A percentile compares a stretch with the other conserved stretches of the same genome.
These are phyloP conservation scores for Platanus orientalis DNA, from an alignment of 164 flowering plant species.

Conservation along the genomic window DNA sequence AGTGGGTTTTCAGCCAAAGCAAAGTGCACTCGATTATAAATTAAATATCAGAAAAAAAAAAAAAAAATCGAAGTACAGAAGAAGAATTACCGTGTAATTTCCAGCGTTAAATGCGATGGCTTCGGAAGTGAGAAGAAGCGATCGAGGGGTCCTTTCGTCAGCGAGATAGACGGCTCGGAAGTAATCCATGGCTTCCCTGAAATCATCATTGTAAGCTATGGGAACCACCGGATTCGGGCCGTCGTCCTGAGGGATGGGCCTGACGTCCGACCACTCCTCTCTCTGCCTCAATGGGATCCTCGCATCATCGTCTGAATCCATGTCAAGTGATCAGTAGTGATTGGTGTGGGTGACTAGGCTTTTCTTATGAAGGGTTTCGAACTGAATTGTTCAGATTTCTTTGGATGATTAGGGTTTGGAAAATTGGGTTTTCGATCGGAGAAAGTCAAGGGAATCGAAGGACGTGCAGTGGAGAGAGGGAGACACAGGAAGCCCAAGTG, in stretches of 20 bases:
- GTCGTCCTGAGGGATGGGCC: constrained; percentile 79
- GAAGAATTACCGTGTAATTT: constrained; percentile 66
- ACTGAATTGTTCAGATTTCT: too few relatives aligned
- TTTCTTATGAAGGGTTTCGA: too few relatives aligned
- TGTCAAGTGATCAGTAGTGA: not conserved
- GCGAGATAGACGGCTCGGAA: constrained; percentile 76
- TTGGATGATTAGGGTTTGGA: too few relatives aligned
- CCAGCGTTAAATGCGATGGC: constrained; percentile 68
- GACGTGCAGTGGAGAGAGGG: too few relatives aligned
- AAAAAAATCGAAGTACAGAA: not conserved
- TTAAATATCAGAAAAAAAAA: too few relatives aligned
- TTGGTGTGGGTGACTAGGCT: too few relatives aligned
- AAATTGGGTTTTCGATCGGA: too few relatives aligned
- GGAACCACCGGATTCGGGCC: constrained; percentile 91
- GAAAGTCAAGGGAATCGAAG: too few relatives aligned
- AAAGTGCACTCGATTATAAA: too few relatives aligned
- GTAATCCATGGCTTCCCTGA: constrained; percentile 82
- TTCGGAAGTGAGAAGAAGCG: constrained; percentile 64
- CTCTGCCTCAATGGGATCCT: constrained; percentile 45
- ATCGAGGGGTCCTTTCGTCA: constrained; percentile 65
- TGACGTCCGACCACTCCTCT: constrained; percentile 74
- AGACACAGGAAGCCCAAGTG: too few relatives aligned
- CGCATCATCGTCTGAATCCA: constrained; percentile 38
- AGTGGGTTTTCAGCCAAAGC: too few relatives aligned
- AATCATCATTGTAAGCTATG: constrained; percentile 72